Percentiles rank a stretch among this genome's conserved stretches.
Conservation (phyloP, 139 green algal species). For the Haematococcus lacustris region DNA sequence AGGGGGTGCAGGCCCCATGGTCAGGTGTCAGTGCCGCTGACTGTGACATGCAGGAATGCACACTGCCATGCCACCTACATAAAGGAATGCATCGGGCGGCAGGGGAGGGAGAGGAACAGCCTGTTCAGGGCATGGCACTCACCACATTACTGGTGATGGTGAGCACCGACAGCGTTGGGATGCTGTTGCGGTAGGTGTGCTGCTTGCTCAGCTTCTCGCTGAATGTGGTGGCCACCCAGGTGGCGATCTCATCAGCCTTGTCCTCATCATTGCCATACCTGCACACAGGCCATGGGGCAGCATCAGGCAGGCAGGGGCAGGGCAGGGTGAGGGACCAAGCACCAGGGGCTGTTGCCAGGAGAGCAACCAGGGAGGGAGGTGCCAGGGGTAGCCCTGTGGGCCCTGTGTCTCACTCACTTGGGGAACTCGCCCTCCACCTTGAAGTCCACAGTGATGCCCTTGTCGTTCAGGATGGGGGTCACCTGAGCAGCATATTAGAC, state of each 20-base stretch:
- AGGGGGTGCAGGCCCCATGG: not conserved
- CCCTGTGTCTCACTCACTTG: too few species aligned
- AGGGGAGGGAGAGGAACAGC: not conserved
- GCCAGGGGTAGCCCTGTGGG: too few species aligned
- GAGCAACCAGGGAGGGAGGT: too few species aligned
- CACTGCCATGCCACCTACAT: too few species aligned
- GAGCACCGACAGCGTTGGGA: conserved; percentile 64
- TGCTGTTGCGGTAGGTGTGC: conserved; percentile 56
- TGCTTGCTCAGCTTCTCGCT: conserved; percentile 42
- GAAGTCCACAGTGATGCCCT: conserved; percentile 49
- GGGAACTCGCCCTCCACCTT: conserved; percentile 41
- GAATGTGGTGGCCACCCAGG: conserved; percentile 43
- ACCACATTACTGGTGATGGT: conserved; percentile 77
- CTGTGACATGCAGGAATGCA: too few species aligned
- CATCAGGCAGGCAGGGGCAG: too few species aligned
- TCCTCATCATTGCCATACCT: conserved; percentile 73
- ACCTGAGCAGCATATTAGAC: not conserved
- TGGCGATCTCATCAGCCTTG: conserved; percentile 49
- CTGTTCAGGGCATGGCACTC: too few species aligned
- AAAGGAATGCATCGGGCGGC: too few species aligned
- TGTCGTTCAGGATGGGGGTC: conserved; percentile 35
- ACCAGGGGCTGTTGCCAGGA: too few species aligned
- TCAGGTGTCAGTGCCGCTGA: too few species aligned
- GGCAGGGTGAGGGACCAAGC: too few species aligned
- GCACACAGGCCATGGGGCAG: conserved; percentile 5